Conservation (phyloP, 257 asterid genomes). For the Catharanthus roseus region DNA sequence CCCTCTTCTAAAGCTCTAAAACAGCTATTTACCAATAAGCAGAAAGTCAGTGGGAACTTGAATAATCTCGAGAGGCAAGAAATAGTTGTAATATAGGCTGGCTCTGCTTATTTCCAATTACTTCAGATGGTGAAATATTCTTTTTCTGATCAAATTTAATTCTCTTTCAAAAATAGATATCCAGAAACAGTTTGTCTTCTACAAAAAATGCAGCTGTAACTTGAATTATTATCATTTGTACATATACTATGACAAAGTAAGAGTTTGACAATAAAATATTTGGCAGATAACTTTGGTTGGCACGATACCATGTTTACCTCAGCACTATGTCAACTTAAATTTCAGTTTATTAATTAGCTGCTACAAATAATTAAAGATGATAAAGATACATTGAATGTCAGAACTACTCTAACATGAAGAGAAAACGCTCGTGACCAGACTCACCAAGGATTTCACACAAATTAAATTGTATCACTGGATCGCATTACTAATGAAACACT, state of each 20-base stretch:
- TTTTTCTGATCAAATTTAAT: neutral
- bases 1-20: slow-evolving; percentile 84
- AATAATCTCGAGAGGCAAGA: neutral
- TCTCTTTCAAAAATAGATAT: neutral
- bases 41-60: slow-evolving; percentile 1
- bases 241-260: neutral
- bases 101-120: neutral
- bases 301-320: neutral
- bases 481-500: neutral
- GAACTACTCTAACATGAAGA: too few relatives aligned
- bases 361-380: too few relatives aligned
- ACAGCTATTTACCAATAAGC: slow-evolving; percentile 54
- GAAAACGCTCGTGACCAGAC: too few relatives aligned
- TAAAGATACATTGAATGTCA: too few relatives aligned
- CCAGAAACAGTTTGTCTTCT: neutral
- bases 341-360: too few relatives aligned
- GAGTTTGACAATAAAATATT: neutral
- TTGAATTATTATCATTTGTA: neutral
- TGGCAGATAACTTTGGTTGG: neutral
- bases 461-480: neutral
- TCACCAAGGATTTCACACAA: too few relatives aligned
- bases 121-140: neutral
- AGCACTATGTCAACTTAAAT: neutral
- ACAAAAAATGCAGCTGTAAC: neutral
- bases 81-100: neutral